A percentile compares a stretch with the other conserved stretches of the same genome.
phyloP scores from a whole-genome alignment of 257 asterid genomes.

The Solanum sejunctum region DNA sequence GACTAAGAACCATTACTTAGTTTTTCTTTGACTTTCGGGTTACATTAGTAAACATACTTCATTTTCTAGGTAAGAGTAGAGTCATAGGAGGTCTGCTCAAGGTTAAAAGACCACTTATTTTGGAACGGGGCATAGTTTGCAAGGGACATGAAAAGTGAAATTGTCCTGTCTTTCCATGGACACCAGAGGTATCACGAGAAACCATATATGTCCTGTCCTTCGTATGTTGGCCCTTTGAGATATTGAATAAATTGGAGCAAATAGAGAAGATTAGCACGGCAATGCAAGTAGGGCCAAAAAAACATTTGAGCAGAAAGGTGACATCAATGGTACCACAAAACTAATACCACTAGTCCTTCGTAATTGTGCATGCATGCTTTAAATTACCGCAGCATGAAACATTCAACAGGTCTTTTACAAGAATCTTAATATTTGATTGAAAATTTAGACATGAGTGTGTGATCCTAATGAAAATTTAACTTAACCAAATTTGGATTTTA shows the following conservation, averaged over 20 bases:
- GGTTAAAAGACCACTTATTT: too few relatives aligned
- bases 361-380: neutral
- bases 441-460: neutral
- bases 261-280: neutral
- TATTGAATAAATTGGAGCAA: neutral
- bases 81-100: too few relatives aligned
- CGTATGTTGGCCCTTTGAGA: neutral
- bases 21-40: too few relatives aligned
- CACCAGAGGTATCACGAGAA: neutral
- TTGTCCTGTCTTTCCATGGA: neutral
- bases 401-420: neutral
- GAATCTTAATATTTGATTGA: neutral
- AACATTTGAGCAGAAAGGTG: neutral
- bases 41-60: too few relatives aligned
- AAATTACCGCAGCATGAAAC: neutral
- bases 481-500: neutral
- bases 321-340: neutral
- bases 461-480: neutral
- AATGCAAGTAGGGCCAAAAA: neutral
- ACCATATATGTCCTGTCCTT: neutral
- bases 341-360: neutral
- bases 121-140: neutral
- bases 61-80: too few relatives aligned
- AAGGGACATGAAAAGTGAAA: neutral
- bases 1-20: too few relatives aligned